Evolutionary conservation across 108 stramenopile species (phyloP), one percentile per base, ranked within the genome.

Genomic region (Cyclotella cryptica): DNA sequence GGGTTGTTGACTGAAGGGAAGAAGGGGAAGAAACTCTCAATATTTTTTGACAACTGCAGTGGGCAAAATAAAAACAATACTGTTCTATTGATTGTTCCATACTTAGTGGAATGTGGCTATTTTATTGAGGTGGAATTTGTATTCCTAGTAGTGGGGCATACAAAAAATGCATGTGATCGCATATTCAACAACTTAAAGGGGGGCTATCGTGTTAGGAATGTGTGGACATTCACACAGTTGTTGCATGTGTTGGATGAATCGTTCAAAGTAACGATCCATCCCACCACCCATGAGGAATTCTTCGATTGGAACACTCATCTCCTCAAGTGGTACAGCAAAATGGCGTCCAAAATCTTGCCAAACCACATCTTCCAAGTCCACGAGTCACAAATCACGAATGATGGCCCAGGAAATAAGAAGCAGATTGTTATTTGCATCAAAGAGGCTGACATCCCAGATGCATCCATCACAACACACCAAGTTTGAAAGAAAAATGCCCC

Each of bases 141-240:
- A 3, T 51, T 51, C 19, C 8, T 51, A 19, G 19, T 51, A 3
- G 49, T 3, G 3, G n/a, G 49, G 3, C 49, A 51, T 19, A 51
- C 49, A 51, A 51, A 51, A 19, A 51, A 51, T 51, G n/a, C 49
- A 19, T 51, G 49, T 51, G 49, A 51, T 51, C 49, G 49, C n/a
- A 17, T 51, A 7, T 51, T 51, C 49, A 51, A 51, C 19, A 19
- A 17, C n/a, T 51, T 51, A 19, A 51, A 51, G 8, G 19, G 19
- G 49, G n/a, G 17, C 8, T 51, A 51, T 19, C 49, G 49, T 51
- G 3, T 51, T 3, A 19, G 19, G 49, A 51, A 51, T 51, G 49
- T 51, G 49, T 19, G 17, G 49, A 51, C n/a, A 17, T 51, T 51
- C 49, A 17, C 8, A 8, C 49, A 51, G 19, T 19, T 51, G n/a